Percentiles rank a stretch among this genome's conserved stretches.
These are phyloP conservation scores for Ichthyophonus hoferi DNA, from an alignment of 208 protist genomes.

Conservation along the genomic window DNA sequence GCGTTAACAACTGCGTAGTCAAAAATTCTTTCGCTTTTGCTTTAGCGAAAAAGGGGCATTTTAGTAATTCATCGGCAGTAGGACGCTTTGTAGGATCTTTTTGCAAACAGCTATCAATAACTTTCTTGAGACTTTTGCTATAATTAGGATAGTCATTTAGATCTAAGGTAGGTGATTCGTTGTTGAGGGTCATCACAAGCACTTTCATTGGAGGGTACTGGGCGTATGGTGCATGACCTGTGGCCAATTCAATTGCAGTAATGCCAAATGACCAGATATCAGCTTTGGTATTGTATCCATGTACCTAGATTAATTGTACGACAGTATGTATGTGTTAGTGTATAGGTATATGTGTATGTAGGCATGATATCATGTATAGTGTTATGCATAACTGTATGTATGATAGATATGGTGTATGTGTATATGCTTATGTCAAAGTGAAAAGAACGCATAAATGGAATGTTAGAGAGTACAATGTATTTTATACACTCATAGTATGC, in stretches of 20 bases:
- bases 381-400: neutral
- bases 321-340: neutral
- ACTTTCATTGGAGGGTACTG: slow-evolving; percentile 46
- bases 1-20: neutral
- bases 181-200: slow-evolving; percentile 42
- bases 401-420: neutral
- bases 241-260: slow-evolving; percentile 53
- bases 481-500: no score
- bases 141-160: slow-evolving; percentile 30
- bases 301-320: neutral
- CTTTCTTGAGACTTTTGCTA: slow-evolving; percentile 47
- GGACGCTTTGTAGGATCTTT: slow-evolving; percentile 46
- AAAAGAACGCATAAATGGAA: no score
- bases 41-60: slow-evolving; percentile 42
- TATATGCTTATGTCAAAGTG: no score
- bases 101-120: slow-evolving; percentile 44
- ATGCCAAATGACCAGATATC: slow-evolving; percentile 58
- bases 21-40: slow-evolving; percentile 37
- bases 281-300: slow-evolving; percentile 49
- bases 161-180: slow-evolving; percentile 40
- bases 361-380: neutral
- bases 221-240: slow-evolving; percentile 39
- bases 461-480: no score
- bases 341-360: neutral
- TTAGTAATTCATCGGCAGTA: slow-evolving; percentile 43